Evolutionary conservation across 768 basidiomycete species (phyloP), one percentile per base, ranked within the genome.

Genomic region (Coprinopsis sp.): DNA sequence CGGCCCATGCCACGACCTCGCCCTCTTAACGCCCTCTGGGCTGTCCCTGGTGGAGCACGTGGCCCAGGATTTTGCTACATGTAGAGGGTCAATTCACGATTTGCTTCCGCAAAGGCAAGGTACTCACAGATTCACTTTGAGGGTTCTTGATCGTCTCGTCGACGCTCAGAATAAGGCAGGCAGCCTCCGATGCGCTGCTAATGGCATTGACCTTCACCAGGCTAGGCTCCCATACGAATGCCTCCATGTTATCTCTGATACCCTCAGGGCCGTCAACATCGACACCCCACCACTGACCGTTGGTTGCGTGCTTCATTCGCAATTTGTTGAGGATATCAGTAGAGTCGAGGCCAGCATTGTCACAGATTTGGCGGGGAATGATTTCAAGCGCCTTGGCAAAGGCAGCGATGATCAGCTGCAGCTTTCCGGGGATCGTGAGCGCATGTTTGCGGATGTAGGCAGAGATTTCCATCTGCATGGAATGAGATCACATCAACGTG

Each of bases 181-280:
- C 95, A 8, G 96, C 96, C 67, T 99, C 96, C 8, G 90, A 77
- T 4, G 96, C 96, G 59, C 94, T 95, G 64, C 82, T 86, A 59
- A 99, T 84, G 19, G 96, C 96, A 59, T 99, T 99, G 37, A 83
- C 68, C 71, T 98, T 99, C 58, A 98, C 90, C 49, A 98, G 73
- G 52, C 87, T 87, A 13, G 96, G 95, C 62, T 98, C 96, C 95
- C 96, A 98, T 6, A 99, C 95, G 59, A 98, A 99, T 36, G 90
- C 87, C 43, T 91, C 91, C 84, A 98, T 84, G 67, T 98, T 99
- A 67, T 99, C 82, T 45, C 91, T 82, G 22, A 97, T 89, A 16
- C 92, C 91, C 23, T 89, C 85, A 3, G 75, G 67, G 11, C 87
- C 87, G 46, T 97, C 94, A 22, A 99, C 91, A 55, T 96, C 93